These are phyloP conservation scores for Sphenostylis stenocarpa DNA, from an alignment of 306 rosid species.

Conservation along the genomic window DNA sequence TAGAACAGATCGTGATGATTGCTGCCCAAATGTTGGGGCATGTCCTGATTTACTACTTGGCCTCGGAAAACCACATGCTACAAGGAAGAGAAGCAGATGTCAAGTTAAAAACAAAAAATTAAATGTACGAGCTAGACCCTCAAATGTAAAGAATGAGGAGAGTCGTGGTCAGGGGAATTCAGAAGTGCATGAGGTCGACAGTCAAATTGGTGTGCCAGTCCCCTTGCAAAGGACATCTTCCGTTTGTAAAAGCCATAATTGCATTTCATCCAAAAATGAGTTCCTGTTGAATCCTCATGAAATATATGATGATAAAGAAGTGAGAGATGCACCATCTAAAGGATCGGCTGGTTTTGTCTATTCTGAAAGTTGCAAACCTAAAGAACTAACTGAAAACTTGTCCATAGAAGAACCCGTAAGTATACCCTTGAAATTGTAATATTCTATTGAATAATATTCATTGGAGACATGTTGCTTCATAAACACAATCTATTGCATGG, in stretches of 20 bases:
- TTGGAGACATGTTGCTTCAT: conserved; percentile 24
- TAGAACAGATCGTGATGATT: conserved; percentile 33
- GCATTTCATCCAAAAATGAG: conserved; percentile 42
- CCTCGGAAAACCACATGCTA: conserved; percentile 34
- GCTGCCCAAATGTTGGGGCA: conserved; percentile 35
- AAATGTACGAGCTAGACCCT: conserved; percentile 36
- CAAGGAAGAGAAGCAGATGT: conserved; percentile 66
- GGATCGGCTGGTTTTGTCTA: conserved; percentile 26
- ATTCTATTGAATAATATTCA: neutral
- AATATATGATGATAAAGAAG: conserved; percentile 35
- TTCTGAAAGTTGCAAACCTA: conserved; percentile 34
- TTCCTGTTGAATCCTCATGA: conserved; percentile 35
- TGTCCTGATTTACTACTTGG: conserved; percentile 41
- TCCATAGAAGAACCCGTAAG: conserved; percentile 55
- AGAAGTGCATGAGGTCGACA: conserved; percentile 24
- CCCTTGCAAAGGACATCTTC: conserved; percentile 27
- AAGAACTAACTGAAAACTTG: conserved; percentile 37
- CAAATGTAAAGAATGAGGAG: conserved; percentile 37
- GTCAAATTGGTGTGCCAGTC: conserved; percentile 29
- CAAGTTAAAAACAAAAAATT: conserved; percentile 38
- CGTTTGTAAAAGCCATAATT: conserved; percentile 28
- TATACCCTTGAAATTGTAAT: conserved; percentile 12
- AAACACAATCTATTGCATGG: neutral
- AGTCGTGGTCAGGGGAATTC: conserved; percentile 32
- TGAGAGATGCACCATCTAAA: conserved; percentile 30